Base-by-base conservation (phyloP, 1,284 basidiomycete species). In the Rhodotorula sp. region DNA sequence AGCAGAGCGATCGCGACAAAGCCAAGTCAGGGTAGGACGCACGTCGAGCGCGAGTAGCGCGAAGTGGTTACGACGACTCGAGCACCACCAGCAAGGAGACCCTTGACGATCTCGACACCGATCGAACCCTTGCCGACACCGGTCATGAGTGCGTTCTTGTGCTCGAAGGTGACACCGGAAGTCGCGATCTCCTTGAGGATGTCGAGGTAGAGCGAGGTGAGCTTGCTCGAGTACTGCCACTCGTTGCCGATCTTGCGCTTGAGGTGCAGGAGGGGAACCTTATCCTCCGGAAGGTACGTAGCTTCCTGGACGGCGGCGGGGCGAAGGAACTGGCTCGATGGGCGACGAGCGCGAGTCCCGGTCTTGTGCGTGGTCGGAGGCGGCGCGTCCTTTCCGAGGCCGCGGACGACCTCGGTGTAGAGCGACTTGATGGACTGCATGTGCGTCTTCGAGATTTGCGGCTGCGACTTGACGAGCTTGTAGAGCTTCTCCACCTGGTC, bases 41-140 rank as follows among this genome's bases (percentile, higher is more conserved):
- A 73, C 73, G 75, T 76, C 56, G 72, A 73, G 54, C 75, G 66
- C 48, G 75, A 76, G 75, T 76, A 76, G 73, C 95, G 92, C 80
- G 86, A 93, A 43, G 97, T 99, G 38, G 95, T 99, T 82, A 99
- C 91, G 62, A 99, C 90, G 76, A 98, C 93, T 77, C 93, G 93
- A 47, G 94, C 93, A 70, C 95, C 97, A 71, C 95, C 97, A 55
- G 95, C 92, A 45, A 99, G 87, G 21, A 99, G 86, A 75, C 95
- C 95, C 83, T 97, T 98, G 77, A 99, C 86, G 76, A 98, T 92
- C 83, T 99, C 97, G 69, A 97, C 90, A 76, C 95, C 95, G 79
- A 99, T 99, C 5, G 93, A 97, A 34, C 93, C 95, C 80, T 93
- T 95, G 69, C 95, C 95, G 67, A 98, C 97, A 82, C 97, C 95